phyloP scores from a whole-genome alignment of 2,329 filamentous ascomycete genomes.

The Penicillium italicum region DNA sequence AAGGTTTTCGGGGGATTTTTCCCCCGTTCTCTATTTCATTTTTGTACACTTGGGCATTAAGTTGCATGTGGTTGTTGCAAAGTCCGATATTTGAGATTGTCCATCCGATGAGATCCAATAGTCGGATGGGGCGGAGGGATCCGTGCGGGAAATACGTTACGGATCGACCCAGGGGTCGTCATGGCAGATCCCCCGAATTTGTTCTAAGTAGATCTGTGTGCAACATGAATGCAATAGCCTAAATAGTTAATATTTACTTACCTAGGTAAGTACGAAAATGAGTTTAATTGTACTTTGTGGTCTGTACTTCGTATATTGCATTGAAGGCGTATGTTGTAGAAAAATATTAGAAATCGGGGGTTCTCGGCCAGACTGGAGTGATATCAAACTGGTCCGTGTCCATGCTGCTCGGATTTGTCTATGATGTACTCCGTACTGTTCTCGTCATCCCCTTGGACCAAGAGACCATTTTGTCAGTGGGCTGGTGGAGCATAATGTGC shows the following conservation, averaged over 20 bases:
- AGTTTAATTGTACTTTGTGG: neutral
- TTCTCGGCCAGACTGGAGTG: conserved; percentile 10
- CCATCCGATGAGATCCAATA: conserved; percentile 24
- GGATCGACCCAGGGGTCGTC: conserved; percentile 24
- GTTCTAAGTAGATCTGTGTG: conserved; percentile 11
- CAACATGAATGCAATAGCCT: neutral
- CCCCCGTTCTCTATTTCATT: neutral
- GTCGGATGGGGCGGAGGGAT: conserved; percentile 20
- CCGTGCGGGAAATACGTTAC: conserved; percentile 18
- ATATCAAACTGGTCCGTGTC: conserved; percentile 5
- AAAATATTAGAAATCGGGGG: neutral
- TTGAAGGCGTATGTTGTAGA: neutral
- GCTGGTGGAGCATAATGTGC: neutral
- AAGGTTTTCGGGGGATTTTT: neutral
- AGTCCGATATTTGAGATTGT: conserved; percentile 26
- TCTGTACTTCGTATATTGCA: neutral
- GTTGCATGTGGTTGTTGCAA: neutral
- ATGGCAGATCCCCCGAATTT: conserved; percentile 17
- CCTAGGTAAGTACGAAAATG: neutral
- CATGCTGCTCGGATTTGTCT: neutral
- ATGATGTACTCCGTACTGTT: neutral
- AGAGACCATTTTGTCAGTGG: neutral
- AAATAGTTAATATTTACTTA: neutral
- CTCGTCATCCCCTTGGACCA: neutral
- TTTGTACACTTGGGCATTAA: neutral